Conservation (phyloP, 768 basidiomycete species). For the Termitomyces sp. region DNA sequence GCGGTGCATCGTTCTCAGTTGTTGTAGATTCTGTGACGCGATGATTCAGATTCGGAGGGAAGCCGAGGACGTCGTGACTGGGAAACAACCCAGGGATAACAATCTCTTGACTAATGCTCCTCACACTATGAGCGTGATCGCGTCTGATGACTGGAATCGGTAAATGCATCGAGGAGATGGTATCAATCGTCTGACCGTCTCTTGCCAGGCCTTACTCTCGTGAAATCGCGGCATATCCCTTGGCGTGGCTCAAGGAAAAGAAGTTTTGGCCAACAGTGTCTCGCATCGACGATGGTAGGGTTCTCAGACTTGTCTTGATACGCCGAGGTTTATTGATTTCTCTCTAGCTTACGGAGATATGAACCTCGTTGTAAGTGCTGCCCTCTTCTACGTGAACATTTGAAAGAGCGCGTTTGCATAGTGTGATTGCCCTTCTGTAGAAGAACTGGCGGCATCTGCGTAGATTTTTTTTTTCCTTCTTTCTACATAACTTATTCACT, state of each 20-base stretch:
- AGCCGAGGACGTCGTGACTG: constrained; percentile 79
- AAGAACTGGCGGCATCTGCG: constrained; percentile 58
- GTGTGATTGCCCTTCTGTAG: constrained; percentile 86
- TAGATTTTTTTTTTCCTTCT: constrained; percentile 11
- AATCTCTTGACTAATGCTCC: constrained; percentile 94
- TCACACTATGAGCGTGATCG: constrained; percentile 75
- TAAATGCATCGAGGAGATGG: constrained; percentile 18
- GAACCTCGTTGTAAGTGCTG: constrained; percentile 74
- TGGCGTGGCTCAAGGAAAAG: constrained; percentile 74
- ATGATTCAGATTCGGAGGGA: constrained; percentile 96
- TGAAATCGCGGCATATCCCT: constrained; percentile 85
- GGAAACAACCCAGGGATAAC: constrained; percentile 86
- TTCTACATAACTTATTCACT: background rate
- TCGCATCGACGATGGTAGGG: constrained; percentile 87
- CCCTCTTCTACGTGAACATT: background rate
- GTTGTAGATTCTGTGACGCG: constrained; percentile 84
- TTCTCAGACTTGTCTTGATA: background rate
- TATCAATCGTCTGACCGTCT: constrained; percentile 4
- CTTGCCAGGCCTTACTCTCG: constrained; percentile 76
- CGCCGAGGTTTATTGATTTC: constrained; percentile 3
- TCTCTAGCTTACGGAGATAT: constrained; percentile 82
- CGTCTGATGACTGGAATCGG: constrained; percentile 85
- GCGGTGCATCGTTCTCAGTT: constrained; percentile 20
- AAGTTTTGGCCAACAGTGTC: constrained; percentile 98
- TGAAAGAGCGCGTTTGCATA: constrained; percentile 22